Evolutionary conservation across 1,284 basidiomycete species (phyloP), one percentile per base, ranked within the genome.

Genomic region (Inonotus obliquus): DNA sequence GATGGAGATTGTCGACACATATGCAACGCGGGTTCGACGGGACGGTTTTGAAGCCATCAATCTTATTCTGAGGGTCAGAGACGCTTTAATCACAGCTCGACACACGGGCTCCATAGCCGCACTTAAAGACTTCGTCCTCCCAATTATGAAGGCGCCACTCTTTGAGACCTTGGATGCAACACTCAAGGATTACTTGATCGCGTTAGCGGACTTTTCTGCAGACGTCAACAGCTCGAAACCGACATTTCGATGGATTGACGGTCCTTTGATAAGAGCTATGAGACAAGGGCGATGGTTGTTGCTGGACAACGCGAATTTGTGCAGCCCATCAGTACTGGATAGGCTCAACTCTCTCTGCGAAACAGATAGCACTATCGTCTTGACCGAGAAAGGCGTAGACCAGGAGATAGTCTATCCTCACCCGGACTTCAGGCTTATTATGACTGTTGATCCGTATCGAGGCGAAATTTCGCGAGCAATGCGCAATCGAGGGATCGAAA

Each of bases 401-500:
- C 85, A 96, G 0, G 86, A 92, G 67, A 75, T 88, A 54, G 76
- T 99, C 63, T 80, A 74, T 27, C 96, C 97, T 1, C 95, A 99
- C 73, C 83, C 89, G 1, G 79, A 89, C 68, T 99, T 99, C 77
- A 83, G 96, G 37, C 78, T 99, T 9, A 92, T 99, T 75, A 97
- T 99, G 94, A 86, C 89, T 4, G 86, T 97, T 61, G 93, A 99
- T 70, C 90, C 94, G 21, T 85, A 87, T 63, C 83, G 91, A 66
- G 98, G 97, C 54, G 97, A 99, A 75, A 79, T 99, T 10, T 98
- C 96, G 6, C 83, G 97, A 41, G 97, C 97, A 1, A 99, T 99
- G 97, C 87, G 97, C 45, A 99, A 99, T 73, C 87, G 97, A 66
- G 97, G 96, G 38, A 81, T 98, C 47, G 97, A 99, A 73, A 82